A percentile compares a stretch with the other conserved stretches of the same genome.
Conservation (phyloP, 768 basidiomycete species). For the Gyrodon lividus region DNA sequence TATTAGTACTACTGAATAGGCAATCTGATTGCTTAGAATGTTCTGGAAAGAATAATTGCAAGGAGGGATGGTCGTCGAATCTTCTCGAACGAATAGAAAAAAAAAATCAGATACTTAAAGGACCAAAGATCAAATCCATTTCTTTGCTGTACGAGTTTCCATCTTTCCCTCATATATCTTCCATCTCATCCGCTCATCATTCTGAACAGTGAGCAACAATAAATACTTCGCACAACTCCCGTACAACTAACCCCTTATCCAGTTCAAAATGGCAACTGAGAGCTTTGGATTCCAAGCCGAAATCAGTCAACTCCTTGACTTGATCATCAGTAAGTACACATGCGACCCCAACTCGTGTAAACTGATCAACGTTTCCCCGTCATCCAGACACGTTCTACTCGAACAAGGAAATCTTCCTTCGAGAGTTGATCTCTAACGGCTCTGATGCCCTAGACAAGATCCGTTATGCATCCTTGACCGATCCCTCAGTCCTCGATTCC, state of each 20-base stretch:
- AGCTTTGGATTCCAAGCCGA: conserved; percentile 98
- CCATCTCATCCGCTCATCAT: conserved; percentile 6
- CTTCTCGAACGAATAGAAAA: conserved; percentile 41
- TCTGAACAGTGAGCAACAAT: conserved; percentile 14
- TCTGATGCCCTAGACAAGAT: conserved; percentile 99
- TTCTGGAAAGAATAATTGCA: conserved; percentile 30
- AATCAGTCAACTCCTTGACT: conserved; percentile 97
- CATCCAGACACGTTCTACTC: conserved; percentile 97
- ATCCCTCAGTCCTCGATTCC: conserved; percentile 83
- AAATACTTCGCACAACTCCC: neutral
- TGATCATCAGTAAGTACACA: conserved; percentile 86
- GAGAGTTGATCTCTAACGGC: conserved; percentile 94
- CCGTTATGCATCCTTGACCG: conserved; percentile 93
- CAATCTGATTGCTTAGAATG: conserved; percentile 35
- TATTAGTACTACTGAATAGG: conserved; percentile 23
- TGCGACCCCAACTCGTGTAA: neutral
- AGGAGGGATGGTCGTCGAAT: conserved; percentile 32
- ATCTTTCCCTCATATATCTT: conserved; percentile 14
- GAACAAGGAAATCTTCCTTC: conserved; percentile 99
- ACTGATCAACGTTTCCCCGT: conserved; percentile 12
- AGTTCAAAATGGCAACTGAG: conserved; percentile 66
- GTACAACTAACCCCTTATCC: conserved; percentile 13
- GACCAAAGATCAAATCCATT: conserved; percentile 21
- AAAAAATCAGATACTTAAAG: conserved; percentile 37
- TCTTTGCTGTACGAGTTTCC: conserved; percentile 2